phyloP scores from a whole-genome alignment of 805 yeast genomes.

The Ogataea corticis region DNA sequence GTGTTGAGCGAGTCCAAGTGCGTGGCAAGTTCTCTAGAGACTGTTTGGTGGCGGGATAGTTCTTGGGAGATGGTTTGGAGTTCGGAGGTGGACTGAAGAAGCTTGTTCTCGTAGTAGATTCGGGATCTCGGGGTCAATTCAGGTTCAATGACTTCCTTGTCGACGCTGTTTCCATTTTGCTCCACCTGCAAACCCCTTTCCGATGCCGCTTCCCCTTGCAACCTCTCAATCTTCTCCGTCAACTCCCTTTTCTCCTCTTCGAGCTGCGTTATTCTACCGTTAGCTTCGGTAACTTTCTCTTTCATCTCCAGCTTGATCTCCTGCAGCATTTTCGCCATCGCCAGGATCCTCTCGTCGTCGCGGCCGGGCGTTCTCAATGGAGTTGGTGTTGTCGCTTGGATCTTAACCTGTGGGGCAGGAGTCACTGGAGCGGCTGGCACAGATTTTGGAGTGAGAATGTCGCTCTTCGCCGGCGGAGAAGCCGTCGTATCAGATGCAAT shows the following conservation, averaged over 20 bases:
- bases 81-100: slow-evolving; percentile 47
- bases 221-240: slow-evolving; percentile 5
- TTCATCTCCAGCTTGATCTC: slow-evolving; percentile 44
- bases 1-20: slow-evolving; percentile 54
- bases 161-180: slow-evolving; percentile 6
- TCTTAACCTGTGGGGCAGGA: background rate
- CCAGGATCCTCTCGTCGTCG: slow-evolving; percentile 24
- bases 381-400: no score
- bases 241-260: slow-evolving; percentile 38
- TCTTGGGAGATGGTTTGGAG: slow-evolving; percentile 43
- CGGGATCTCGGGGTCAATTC: slow-evolving; percentile 20
- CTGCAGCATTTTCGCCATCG: slow-evolving; percentile 28
- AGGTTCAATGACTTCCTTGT: slow-evolving; percentile 4
- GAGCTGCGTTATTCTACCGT: slow-evolving; percentile 49
- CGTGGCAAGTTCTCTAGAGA: slow-evolving; percentile 52
- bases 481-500: background rate
- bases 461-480: background rate
- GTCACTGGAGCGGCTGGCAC: background rate
- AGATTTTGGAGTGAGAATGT: background rate
- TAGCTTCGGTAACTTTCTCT: slow-evolving; percentile 57
- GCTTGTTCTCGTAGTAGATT: slow-evolving; percentile 27
- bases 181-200: no score
- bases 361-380: background rate
- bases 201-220: slow-evolving; percentile 4
- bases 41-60: slow-evolving; percentile 48